These are phyloP conservation scores for Trichosporon ovoides DNA, from an alignment of 1,284 basidiomycete genomes.

Conservation along the genomic window DNA sequence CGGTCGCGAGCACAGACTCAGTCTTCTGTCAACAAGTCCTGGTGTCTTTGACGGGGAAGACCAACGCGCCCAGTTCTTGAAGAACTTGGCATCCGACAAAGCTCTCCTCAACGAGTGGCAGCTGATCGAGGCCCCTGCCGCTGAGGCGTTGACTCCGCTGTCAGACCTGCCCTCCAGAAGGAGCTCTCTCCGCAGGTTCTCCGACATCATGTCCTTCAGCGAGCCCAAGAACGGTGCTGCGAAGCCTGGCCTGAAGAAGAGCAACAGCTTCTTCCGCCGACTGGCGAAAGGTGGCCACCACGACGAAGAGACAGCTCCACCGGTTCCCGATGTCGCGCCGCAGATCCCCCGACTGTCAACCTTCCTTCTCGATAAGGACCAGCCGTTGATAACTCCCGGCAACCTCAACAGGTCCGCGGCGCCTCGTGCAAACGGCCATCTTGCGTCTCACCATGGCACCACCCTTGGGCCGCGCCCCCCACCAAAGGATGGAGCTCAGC, in stretches of 20 bases:
- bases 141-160: not conserved
- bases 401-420: not conserved
- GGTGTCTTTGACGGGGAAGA: conserved; percentile 16
- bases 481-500: not conserved
- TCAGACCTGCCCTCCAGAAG: not conserved
- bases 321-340: conserved; percentile 2
- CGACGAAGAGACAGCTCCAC: not conserved
- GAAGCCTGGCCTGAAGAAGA: conserved; percentile 13
- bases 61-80: conserved; percentile 13
- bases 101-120: conserved; percentile 17
- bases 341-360: conserved; percentile 15
- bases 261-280: conserved; percentile 15
- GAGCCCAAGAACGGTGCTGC: not conserved
- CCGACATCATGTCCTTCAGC: conserved; percentile 11
- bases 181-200: not conserved
- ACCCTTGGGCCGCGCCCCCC: not conserved
- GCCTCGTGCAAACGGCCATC: not conserved
- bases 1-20: not conserved
- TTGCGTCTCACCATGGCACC: not conserved
- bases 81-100: conserved; percentile 10
- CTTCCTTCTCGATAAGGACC: not conserved
- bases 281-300: conserved; percentile 7
- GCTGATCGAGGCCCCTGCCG: conserved; percentile 8
- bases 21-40: not conserved
- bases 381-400: not conserved